Base-by-base conservation (phyloP, 1,139 yeast species). In the Geotrichum restrictum region DNA sequence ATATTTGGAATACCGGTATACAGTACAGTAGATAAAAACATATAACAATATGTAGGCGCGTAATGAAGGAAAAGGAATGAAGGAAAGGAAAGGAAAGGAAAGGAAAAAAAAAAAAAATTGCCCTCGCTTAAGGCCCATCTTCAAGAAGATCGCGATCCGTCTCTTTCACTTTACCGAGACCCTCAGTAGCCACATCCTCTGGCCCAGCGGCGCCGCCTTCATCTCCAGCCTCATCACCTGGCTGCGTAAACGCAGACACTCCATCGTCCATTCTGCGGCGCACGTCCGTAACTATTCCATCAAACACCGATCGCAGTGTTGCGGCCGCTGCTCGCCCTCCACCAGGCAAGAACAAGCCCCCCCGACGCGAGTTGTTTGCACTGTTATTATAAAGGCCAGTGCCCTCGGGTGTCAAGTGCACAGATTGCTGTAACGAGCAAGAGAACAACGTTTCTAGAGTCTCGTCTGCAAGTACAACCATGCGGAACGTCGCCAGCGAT, bases 391-490 rank as follows among this genome's bases (percentile, higher is more conserved):
- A 45, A 59, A 62, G 59, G 5, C 71, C 69, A 2, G 71, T 68
- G 27, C 71, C 72, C 31, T 58, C 60, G 59, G 81, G 80, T 39
- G 82, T 80, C 39, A 89, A 74, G 62, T 85, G 88, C 48, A 89
- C 77, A 0, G 95, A 80, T 7, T 74, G 68, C 51, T 84, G 77
- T 45, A 85, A 74, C 1, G 91, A 85, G 27, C 75, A 72, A 36
- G 88, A 77, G 68, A 93, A 93, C 59, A 91, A 80, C 40, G 85
- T 73, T 66, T 93, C 98, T 60, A 89, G 84, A 0, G 97, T 87
- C 64, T 89, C 98, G 67, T 91, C 96, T 0, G 98, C 97, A 14
- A 93, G 74, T 3, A 93, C 74, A 1, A 93, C 95, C 98, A 93
- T 93, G 60, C 98, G 76, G 72, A 93, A 93, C 0, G 96, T 89